phyloP scores from a whole-genome alignment of 495 filamentous ascomycete genomes.

The Collariella sp. region DNA sequence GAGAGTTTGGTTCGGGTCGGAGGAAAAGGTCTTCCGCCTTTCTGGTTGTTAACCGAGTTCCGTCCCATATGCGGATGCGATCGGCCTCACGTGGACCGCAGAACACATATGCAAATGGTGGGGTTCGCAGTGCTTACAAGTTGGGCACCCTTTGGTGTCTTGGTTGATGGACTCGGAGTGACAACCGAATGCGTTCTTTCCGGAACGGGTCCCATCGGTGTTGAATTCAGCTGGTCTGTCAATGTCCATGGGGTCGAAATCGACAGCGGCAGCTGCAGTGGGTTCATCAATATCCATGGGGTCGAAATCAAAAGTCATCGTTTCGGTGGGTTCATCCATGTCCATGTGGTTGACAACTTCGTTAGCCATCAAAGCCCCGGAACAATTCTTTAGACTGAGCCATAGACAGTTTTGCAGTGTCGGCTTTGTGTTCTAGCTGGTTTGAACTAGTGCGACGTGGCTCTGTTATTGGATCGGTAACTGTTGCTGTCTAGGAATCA shows the following conservation, averaged over 20 bases:
- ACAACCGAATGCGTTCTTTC: constrained; percentile 4
- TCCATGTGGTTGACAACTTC: constrained; percentile 4
- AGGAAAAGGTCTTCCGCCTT: constrained; percentile 6
- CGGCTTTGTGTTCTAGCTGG: background rate
- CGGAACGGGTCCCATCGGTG: constrained; percentile 2
- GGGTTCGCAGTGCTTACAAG: constrained; percentile 5
- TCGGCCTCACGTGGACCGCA: background rate
- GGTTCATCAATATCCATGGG: constrained; percentile 8
- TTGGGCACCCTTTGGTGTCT: constrained; percentile 3
- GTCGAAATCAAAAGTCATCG: background rate
- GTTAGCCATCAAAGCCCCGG: background rate
- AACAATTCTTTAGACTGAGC: background rate
- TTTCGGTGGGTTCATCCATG: background rate
- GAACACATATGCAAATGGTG: constrained; percentile 5
- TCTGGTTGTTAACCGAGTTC: constrained; percentile 5
- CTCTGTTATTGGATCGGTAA: background rate
- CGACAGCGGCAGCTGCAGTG: background rate
- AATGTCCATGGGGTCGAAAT: constrained; percentile 9
- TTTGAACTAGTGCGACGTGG: background rate
- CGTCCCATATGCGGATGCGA: background rate
- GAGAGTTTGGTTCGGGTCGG: constrained; percentile 1
- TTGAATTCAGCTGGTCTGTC: constrained; percentile 1
- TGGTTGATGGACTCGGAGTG: background rate
- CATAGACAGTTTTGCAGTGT: background rate
- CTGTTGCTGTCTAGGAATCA: background rate